Base-by-base conservation (phyloP, 2,329 filamentous ascomycete species). In the Lasiodiplodia hormozganensis region DNA sequence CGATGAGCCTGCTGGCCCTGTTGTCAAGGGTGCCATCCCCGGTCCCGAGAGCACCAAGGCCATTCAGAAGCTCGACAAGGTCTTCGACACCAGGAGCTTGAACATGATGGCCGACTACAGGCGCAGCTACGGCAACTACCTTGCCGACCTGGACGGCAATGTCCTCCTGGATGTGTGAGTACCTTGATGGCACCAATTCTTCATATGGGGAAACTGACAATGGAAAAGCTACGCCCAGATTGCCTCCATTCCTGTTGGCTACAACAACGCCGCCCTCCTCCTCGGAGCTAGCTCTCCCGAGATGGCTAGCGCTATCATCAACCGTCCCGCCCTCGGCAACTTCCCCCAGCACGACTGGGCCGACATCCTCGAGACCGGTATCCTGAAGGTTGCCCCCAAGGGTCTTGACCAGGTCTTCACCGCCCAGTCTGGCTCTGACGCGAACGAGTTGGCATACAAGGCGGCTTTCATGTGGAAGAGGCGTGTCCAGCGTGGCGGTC, bases 391-490 rank as follows among this genome's bases (percentile, higher is more conserved):
- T 60, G 93, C 94, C 0, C 94, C 94, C 69, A 91, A 90, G 78
- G 94, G 94, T 40, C 83, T 95, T 71, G 83, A 94, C 84, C 92
- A 97, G 81, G 93, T 97, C 74, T 97, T 97, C 83, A 97, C 94
- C 21, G 93, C 91, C 72, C 91, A 93, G 85, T 89, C 93, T 66
- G 94, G 94, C 70, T 96, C 93, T 23, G 94, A 97, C 76, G 94
- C 94, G 81, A 97, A 97, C 83, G 94, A 97, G 84, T 92, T 92
- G 40, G 94, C 94, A 53, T 97, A 93, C 88, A 97, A 97, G 84
- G 94, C 94, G 10, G 94, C 94, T 62, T 97, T 97, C 84, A 97
- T 97, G 90, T 96, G 91, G 87, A 90, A 91, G 76, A 89, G 92
- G 60, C 92, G 93, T 80, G 86, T 89, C 71, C 88, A 96, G 82